Evolutionary conservation across 2,329 filamentous ascomycete species (phyloP), one percentile per base, ranked within the genome.

Genomic region (Akanthomyces lecanii): DNA sequence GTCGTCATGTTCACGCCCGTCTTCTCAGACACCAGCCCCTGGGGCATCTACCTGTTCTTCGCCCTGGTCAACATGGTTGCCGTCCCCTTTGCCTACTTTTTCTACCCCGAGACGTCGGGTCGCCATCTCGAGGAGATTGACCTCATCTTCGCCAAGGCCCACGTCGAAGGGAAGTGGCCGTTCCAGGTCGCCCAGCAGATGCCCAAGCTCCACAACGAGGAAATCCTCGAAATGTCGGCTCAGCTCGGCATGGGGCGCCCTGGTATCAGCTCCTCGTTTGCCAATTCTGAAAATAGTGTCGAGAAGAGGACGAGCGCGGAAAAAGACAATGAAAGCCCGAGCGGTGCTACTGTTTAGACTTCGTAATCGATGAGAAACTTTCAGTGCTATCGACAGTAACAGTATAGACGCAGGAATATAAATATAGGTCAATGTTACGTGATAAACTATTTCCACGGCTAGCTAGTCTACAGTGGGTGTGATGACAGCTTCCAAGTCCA

Each of bases 1-100:
- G 73, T 78, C 59, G 86, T 88, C 42, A 81, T 89, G 68, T 82
- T 89, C 33, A 89, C 86, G 0, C 88, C 87, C 0, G 81, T 86
- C 1, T 80, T 89, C 42, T 82, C 90, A 25, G 75, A 83, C 64
- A 82, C 83, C 60, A 87, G 82, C 7, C 77, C 77, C 16, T 86
- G 79, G 74, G 82, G 82, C 61, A 79, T 82, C 0, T 73, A 72
- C 21, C 52, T 62, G 56, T 74, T 83, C 30, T 82, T 81, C 62
- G 79, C 82, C 47, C 76, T 72, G 33, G 82, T 82, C 68, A 82
- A 82, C 68, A 69, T 70, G 3, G 53, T 79, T n/a, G 79, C 81
- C 68, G 70, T 82, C n/a, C 67, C 77, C 3, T 67, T 77, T 8
- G 74, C 74, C 0, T 84, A 80, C 66, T 82, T 82, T 59, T 73